Base-by-base conservation (phyloP, 2,329 filamentous ascomycete species). In the Exserohilum rostratum region DNA sequence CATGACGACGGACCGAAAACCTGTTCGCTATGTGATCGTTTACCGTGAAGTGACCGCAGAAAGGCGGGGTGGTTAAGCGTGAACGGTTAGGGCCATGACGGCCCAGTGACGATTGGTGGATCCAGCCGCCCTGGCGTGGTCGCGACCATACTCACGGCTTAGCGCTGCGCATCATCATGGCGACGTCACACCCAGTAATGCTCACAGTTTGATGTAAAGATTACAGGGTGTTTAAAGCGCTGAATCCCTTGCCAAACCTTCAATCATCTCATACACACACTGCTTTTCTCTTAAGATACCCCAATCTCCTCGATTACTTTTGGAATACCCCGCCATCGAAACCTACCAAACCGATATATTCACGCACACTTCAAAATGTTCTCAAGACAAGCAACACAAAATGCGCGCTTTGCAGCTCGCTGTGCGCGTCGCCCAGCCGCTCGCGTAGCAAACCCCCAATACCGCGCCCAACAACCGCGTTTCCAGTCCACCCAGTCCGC, bases 401-500 rank as follows among this genome's bases (percentile, higher is more conserved):
- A 70, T 55, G 68, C 70, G 13, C 62, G 66, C 52, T 63, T 61
- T 43, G 64, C 65, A 49, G 67, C 68, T 58, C 68, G 70, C 31
- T 63, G 60, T 46, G 62, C 68, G n/a, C 66, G 66, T 42, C 66
- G 65, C 18, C 70, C 70, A 46, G 58, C 65, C 38, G 53, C 61
- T 6, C 64, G 61, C 15, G 56, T 64, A 46, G 55, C 57, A 29
- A 69, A 68, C 39, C 66, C 67, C 29, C 64, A 66, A 33, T 61
- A 69, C 53, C 69, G 69, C 37, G 54, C 57, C 39, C 68, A 71
- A 61, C 60, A 63, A 35, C 57, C 66, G 13, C 72, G 71, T 17
- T 72, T 72, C 58, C 70, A 74, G 46, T 72, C 72, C 10, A 72
- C 70, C 18, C 64, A 64, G 6, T 63, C 70, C 25, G 51, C 63